phyloP scores from a whole-genome alignment of 73 alveolate species.

The Loxodes magnus region DNA sequence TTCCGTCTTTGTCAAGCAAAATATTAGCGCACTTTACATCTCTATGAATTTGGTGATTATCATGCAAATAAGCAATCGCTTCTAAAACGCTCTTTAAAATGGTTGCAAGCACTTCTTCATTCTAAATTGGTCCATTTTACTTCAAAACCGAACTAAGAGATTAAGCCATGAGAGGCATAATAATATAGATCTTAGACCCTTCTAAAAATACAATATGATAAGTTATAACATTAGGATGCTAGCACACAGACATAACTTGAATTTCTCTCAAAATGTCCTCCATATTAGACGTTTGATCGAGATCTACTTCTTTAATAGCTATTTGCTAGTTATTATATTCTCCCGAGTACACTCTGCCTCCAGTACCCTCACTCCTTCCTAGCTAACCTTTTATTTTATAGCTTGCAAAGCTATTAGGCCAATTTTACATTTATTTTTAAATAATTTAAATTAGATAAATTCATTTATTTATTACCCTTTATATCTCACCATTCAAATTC shows the following conservation, averaged over 20 bases:
- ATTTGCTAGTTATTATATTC: no score
- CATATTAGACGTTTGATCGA: no score
- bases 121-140: conserved; percentile 22
- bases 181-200: conserved; percentile 37
- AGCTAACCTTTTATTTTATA: no score
- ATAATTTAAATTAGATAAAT: no score
- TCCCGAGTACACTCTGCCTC: no score
- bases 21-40: conserved; percentile 68
- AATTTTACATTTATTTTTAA: no score
- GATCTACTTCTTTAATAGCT: no score
- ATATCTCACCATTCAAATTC: no score
- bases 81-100: conserved; percentile 45
- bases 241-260: conserved; percentile 26
- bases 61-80: conserved; percentile 60
- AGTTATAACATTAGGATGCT: conserved; percentile 29
- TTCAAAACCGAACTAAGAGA: conserved; percentile 28
- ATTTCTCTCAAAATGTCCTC: conserved; percentile 47
- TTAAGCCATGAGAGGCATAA: conserved; percentile 47
- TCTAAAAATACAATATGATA: conserved; percentile 30
- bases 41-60: conserved; percentile 53
- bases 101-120: conserved; percentile 57
- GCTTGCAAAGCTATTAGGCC: no score
- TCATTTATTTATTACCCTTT: no score
- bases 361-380: no score
- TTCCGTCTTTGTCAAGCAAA: conserved; percentile 43